Evolutionary conservation across 1,284 basidiomycete species (phyloP).

Genomic region (Peniophora sp.): DNA sequence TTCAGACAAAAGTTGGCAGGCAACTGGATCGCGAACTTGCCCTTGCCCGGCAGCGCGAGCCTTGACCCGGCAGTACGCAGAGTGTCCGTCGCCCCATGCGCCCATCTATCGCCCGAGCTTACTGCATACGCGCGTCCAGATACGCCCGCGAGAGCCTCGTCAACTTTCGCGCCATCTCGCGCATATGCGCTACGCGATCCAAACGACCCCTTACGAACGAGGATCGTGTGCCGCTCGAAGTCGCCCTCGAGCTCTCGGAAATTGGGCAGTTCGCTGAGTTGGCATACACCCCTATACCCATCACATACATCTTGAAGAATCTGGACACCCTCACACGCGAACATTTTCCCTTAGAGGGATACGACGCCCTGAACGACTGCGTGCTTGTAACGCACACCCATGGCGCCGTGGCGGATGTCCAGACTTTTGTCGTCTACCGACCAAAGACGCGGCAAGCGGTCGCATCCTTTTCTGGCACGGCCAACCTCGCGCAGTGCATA

Average conservation of each 20-base stretch:
- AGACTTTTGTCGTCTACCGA: conserved; percentile 35
- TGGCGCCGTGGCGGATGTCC: conserved; percentile 32
- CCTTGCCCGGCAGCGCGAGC: not conserved
- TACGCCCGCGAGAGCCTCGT: not conserved
- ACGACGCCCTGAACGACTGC: conserved; percentile 28
- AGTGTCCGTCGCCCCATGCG: not conserved
- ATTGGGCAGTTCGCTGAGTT: conserved; percentile 48
- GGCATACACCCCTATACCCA: conserved; percentile 20
- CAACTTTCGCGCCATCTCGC: conserved; percentile 1
- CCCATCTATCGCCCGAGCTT: not conserved
- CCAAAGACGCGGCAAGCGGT: conserved; percentile 34
- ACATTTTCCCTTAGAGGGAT: conserved; percentile 40
- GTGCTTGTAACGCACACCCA: conserved; percentile 28
- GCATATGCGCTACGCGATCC: not conserved
- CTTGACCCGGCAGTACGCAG: not conserved
- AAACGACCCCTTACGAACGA: not conserved
- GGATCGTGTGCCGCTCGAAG: not conserved
- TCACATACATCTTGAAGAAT: conserved; percentile 34
- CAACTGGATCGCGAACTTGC: not conserved
- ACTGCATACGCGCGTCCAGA: not conserved
- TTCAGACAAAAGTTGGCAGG: not conserved
- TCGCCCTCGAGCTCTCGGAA: conserved; percentile 9
- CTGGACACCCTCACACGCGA: conserved; percentile 27
- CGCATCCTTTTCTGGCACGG: conserved; percentile 40
- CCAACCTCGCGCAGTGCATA: conserved; percentile 29